phyloP scores from a whole-genome alignment of 306 rosid species.

The Cyclanthera cordifolia region DNA sequence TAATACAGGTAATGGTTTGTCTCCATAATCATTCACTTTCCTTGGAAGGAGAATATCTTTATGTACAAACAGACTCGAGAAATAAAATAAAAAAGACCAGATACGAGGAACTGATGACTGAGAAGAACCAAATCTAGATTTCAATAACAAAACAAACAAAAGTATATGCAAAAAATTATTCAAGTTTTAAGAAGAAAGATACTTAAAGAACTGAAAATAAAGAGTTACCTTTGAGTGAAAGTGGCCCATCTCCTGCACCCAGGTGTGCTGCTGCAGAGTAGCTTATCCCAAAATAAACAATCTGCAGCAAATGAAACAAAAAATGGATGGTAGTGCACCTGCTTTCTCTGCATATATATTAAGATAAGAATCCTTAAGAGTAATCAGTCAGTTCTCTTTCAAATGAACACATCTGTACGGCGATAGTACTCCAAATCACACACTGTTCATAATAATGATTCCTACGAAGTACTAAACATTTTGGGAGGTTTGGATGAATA shows the following conservation, averaged over 20 bases:
- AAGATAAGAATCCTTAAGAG: slow-evolving; percentile 7
- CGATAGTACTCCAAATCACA: background rate
- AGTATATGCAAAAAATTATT: background rate
- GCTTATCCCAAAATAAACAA: slow-evolving; percentile 9
- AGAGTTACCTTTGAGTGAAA: slow-evolving; percentile 3
- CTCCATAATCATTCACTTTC: background rate
- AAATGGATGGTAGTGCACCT: background rate
- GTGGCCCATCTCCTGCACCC: slow-evolving; percentile 14
- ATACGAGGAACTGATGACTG: slow-evolving; percentile 10
- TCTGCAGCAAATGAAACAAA: slow-evolving; percentile 6
- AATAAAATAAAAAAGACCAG: background rate
- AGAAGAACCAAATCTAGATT: slow-evolving; percentile 2
- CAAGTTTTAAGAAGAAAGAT: background rate
- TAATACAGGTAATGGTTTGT: too few species aligned
- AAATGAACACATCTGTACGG: slow-evolving; percentile 7
- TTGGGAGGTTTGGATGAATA: too few species aligned
- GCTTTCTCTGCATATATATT: slow-evolving; percentile 5
- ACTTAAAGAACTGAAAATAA: background rate
- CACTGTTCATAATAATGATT: background rate
- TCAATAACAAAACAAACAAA: background rate
- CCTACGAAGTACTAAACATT: background rate
- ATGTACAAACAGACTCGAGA: slow-evolving; percentile 1
- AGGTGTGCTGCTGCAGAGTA: slow-evolving; percentile 8
- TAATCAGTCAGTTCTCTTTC: background rate
- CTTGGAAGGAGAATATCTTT: slow-evolving; percentile 5